Conservation (phyloP, 106 monocot genomes). For the Allium cepa region DNA sequence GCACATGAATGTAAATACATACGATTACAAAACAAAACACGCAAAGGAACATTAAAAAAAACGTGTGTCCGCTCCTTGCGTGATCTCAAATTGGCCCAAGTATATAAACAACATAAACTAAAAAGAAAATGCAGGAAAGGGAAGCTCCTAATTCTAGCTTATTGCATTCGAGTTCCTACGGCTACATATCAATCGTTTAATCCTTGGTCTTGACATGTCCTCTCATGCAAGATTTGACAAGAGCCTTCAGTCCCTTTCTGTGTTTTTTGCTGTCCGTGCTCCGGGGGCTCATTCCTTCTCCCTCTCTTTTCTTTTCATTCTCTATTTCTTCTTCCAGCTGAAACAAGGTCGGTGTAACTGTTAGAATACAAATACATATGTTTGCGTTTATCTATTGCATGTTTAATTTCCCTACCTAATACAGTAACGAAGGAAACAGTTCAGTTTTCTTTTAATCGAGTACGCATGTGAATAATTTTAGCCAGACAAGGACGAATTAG, state of each 20-base stretch:
- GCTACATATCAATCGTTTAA: not conserved
- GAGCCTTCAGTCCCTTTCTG: conserved; percentile 14
- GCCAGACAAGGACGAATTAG: too few species aligned
- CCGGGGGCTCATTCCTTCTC: not conserved
- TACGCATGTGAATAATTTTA: too few species aligned
- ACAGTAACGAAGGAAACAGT: too few species aligned
- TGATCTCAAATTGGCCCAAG: too few species aligned
- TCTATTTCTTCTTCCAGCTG: conserved; percentile 29
- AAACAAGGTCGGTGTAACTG: not conserved
- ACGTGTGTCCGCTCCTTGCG: not conserved
- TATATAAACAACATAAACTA: not conserved
- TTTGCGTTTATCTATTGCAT: too few species aligned
- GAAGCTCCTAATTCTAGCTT: too few species aligned
- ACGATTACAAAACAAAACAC: too few species aligned
- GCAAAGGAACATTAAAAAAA: not conserved
- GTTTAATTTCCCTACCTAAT: too few species aligned
- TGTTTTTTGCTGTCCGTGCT: conserved; percentile 10
- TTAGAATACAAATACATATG: too few species aligned
- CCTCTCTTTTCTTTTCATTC: conserved; percentile 17
- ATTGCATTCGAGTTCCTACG: too few species aligned
- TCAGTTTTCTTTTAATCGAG: too few species aligned
- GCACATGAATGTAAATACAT: too few species aligned
- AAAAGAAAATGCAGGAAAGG: not conserved
- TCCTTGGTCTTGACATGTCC: conserved; percentile 18
- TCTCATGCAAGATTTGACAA: conserved; percentile 37